These are phyloP conservation scores for Miscanthus sacchariflorus DNA, from an alignment of 202 grass and related monocot species.

Conservation along the genomic window DNA sequence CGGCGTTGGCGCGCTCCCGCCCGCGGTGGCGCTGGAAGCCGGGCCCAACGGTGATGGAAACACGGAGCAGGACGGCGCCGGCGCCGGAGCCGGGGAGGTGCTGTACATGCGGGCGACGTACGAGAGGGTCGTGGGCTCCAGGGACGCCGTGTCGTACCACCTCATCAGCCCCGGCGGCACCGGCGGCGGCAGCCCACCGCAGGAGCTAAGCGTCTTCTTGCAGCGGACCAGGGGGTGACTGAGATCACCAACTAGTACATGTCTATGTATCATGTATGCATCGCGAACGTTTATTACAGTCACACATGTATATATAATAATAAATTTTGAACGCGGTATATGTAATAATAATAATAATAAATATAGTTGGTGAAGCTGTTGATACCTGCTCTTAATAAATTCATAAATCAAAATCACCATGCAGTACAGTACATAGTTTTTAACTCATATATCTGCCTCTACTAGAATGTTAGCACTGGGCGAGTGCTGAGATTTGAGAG, in stretches of 20 bases:
- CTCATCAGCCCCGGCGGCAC: constrained; percentile 46
- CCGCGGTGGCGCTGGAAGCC: neutral
- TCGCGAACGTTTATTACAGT: neutral
- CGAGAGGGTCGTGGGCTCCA: constrained; percentile 61
- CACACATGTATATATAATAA: neutral
- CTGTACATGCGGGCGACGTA: constrained; percentile 68
- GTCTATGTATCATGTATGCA: neutral
- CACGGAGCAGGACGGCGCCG: neutral
- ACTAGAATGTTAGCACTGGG: too few relatives aligned
- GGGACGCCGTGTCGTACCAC: constrained; percentile 70
- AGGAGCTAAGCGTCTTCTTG: constrained; percentile 74
- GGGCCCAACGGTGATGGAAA: neutral
- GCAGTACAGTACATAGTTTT: neutral
- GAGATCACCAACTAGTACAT: neutral
- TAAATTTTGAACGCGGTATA: too few relatives aligned
- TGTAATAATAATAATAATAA: neutral
- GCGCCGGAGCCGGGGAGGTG: constrained; percentile 34
- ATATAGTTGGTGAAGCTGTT: neutral
- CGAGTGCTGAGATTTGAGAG: too few relatives aligned
- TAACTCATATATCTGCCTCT: too few relatives aligned
- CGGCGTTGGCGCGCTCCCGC: constrained; percentile 55
- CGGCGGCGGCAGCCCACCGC: constrained; percentile 37
- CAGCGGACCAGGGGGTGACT: constrained; percentile 42
- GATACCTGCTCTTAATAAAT: neutral
- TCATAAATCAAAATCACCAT: neutral